Evolutionary conservation across 192 early-diverging fungal genomes (phyloP).

Genomic region (Coemansia javaensis): DNA sequence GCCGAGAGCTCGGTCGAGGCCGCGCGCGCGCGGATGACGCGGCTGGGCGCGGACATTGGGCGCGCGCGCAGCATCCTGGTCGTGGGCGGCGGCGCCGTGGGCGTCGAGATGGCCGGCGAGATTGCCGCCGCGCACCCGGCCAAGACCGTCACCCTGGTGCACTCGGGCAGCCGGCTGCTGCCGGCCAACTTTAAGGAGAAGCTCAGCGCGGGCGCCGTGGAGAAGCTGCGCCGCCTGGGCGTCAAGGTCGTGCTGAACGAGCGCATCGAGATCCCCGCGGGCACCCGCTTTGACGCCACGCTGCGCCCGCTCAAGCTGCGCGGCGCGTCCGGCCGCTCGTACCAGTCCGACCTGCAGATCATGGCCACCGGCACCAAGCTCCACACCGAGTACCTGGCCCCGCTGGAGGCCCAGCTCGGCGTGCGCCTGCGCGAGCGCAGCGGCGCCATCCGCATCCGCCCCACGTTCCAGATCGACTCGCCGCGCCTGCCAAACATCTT

Average conservation of each 20-base stretch:
- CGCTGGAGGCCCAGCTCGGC: constrained; percentile 25
- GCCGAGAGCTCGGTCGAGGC: constrained; percentile 18
- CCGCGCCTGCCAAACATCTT: constrained; percentile 43
- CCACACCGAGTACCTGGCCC: constrained; percentile 47
- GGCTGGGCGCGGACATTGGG: constrained; percentile 45
- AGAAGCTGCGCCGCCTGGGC: constrained; percentile 44
- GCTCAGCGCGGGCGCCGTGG: constrained; percentile 32
- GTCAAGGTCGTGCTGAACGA: constrained; percentile 54
- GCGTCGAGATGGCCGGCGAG: constrained; percentile 56
- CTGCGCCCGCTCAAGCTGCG: constrained; percentile 34
- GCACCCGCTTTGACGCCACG: constrained; percentile 26
- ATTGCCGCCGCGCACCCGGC: constrained; percentile 47
- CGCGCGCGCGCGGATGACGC: constrained; percentile 19
- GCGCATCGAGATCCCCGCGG: constrained; percentile 32
- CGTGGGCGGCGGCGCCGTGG: constrained; percentile 67
- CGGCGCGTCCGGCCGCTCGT: constrained; percentile 38
- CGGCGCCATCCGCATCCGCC: constrained; percentile 43
- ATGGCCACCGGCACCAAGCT: constrained; percentile 41
- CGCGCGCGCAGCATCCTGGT: constrained; percentile 52
- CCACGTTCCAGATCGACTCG: constrained; percentile 48
- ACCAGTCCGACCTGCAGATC: constrained; percentile 59
- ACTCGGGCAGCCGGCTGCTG: constrained; percentile 39
- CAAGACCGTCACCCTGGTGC: constrained; percentile 51
- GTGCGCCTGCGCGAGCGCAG: constrained; percentile 20
- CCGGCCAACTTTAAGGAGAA: constrained; percentile 45